Conservation (phyloP, 257 asterid genomes). For the Asclepias syriaca region DNA sequence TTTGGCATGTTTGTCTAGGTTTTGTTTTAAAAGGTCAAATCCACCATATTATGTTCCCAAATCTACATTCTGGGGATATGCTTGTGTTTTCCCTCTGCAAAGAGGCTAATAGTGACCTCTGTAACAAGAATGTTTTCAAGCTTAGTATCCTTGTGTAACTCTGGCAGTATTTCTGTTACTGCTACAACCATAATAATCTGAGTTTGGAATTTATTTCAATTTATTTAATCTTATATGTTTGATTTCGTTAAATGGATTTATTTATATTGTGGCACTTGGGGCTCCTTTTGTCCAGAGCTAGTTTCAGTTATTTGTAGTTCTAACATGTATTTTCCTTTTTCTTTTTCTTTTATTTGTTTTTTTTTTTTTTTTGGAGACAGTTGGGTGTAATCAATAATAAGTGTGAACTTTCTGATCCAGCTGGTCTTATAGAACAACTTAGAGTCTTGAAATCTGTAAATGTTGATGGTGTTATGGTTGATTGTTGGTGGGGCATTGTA, state of each 20-base stretch:
- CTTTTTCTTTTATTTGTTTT: conserved; percentile 19
- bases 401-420: conserved; percentile 87
- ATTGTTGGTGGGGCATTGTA: conserved; percentile 99
- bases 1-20: background rate
- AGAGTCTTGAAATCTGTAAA: conserved; percentile 66
- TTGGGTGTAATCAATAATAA: conserved; percentile 79
- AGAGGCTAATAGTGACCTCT: background rate
- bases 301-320: background rate
- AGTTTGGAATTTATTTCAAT: background rate
- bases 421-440: conserved; percentile 77
- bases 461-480: conserved; percentile 78
- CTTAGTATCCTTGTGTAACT: background rate
- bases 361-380: conserved; percentile 46
- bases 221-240: background rate
- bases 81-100: background rate
- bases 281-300: background rate
- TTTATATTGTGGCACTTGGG: background rate
- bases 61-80: background rate
- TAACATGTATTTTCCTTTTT: conserved; percentile 16
- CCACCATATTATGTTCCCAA: background rate
- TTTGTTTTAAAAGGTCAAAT: too few relatives aligned
- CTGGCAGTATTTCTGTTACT: background rate
- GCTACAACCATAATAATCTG: background rate
- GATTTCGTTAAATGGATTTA: background rate
- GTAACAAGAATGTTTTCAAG: background rate